Conservation (phyloP, 176 grass and related monocot genomes). For the Carex scoparia region DNA sequence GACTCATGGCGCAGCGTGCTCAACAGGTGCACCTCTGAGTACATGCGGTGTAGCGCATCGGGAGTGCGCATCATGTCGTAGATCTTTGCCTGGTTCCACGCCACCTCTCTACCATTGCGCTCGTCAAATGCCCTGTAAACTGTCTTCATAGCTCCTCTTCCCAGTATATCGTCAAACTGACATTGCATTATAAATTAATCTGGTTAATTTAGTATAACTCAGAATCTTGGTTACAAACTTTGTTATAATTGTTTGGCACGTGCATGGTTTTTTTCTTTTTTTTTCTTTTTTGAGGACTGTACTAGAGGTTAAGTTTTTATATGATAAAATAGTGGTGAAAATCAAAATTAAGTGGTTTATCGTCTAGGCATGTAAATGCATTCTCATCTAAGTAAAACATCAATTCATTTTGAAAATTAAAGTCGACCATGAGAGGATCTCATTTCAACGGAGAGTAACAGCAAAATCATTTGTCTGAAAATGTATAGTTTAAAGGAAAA, state of each 20-base stretch:
- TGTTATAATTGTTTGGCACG: not conserved
- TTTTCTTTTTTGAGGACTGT: not conserved
- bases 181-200: constrained; percentile 3
- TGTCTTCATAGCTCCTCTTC: constrained; percentile 82
- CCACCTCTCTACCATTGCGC: constrained; percentile 62
- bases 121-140: constrained; percentile 90
- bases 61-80: constrained; percentile 47
- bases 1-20: constrained; percentile 58
- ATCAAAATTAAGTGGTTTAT: not conserved
- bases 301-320: not conserved
- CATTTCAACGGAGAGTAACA: not conserved
- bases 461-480: not conserved
- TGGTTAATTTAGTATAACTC: not conserved
- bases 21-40: constrained; percentile 86
- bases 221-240: not conserved
- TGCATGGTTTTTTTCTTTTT: not conserved
- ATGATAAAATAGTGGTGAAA: not conserved
- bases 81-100: constrained; percentile 86
- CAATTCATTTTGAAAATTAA: not conserved
- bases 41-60: constrained; percentile 62
- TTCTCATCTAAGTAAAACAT: not conserved
- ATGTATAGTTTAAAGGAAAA: not conserved
- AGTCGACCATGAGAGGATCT: not conserved
- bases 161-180: constrained; percentile 64
- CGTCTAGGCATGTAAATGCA: not conserved